Base-by-base conservation (phyloP, 495 filamentous ascomycete species). In the Neurospora sublineolata region DNA sequence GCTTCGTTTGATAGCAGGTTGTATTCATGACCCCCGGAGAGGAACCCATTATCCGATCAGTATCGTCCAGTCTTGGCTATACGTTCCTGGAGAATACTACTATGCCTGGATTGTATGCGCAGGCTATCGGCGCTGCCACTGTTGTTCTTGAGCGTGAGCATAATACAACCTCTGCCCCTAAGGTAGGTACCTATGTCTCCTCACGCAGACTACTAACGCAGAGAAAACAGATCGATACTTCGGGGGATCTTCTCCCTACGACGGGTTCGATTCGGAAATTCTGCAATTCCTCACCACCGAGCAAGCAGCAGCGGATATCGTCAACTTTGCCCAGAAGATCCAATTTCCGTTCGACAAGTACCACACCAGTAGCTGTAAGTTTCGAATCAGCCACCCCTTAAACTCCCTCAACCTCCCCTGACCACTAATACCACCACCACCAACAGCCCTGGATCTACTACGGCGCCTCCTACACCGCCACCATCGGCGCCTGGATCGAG, bases 401-500 rank as follows among this genome's bases (percentile, higher is more conserved):
- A 69, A 18, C 68, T 20, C 1, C 7, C 14, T 36, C 12, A 27
- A 39, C 20, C 11, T 5, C 4, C 16, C 18, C 12, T 30, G 9
- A 33, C 38, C 12, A n/a, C 37, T 10, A 36, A 18, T 4, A 44
- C 67, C 72, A 16, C 71, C 69, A n/a, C 20, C 12, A 37, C 9
- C 18, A 16, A 18, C 23, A 84, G 77, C 89, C 89, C 1, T 92
- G 89, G 89, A 79, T 91, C 7, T 83, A 86, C 70, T 83, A 81
- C 12, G 89, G 89, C 37, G 86, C 88, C 44, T 88, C 86, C 10
- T 92, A 92, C 77, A 85, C 86, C 68, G 89, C 87, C 67, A 88
- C 88, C 11, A 80, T 91, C 40, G 75, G 88, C 11, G 88, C 85
- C 10, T 91, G 89, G 89, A 87, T 85, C 16, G 86, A 86, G 68